These are phyloP conservation scores for Candida ortonii DNA, from an alignment of 805 yeast species.

Conservation along the genomic window DNA sequence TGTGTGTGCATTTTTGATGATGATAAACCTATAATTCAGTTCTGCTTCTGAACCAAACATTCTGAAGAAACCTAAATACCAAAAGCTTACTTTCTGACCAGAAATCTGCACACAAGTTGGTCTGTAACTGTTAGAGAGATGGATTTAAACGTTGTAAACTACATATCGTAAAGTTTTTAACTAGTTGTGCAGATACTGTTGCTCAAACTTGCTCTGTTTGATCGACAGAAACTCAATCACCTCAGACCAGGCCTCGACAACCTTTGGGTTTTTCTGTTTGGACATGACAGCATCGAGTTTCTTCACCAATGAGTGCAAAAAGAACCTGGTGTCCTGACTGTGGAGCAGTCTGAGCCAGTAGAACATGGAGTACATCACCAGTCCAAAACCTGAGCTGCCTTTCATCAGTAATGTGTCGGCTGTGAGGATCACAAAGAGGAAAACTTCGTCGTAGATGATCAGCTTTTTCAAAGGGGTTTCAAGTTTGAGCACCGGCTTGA, in stretches of 20 bases:
- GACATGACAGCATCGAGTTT: conserved; percentile 43
- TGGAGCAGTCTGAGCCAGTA: conserved; percentile 72
- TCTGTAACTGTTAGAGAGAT: background rate
- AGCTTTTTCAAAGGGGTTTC: conserved; percentile 40
- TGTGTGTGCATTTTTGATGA: conserved; percentile 40
- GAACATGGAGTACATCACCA: conserved; percentile 53
- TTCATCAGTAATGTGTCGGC: conserved; percentile 61
- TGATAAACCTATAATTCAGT: conserved; percentile 72
- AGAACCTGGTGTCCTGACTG: conserved; percentile 43
- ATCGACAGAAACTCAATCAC: conserved; percentile 40
- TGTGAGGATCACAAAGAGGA: conserved; percentile 49
- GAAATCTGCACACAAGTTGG: conserved; percentile 1
- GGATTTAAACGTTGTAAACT: background rate
- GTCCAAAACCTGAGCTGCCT: conserved; percentile 68
- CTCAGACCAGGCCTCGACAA: conserved; percentile 38
- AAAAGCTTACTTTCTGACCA: conserved; percentile 42
- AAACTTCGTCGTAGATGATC: conserved; percentile 60
- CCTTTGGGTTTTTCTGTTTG: conserved; percentile 44
- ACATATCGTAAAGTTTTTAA: conserved; percentile 2
- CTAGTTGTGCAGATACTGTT: conserved; percentile 16
- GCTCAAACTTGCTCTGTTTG: conserved; percentile 37
- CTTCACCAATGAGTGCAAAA: conserved; percentile 40
- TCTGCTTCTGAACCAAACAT: conserved; percentile 89
- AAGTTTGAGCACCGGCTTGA: conserved; percentile 39
- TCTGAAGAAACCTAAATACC: conserved; percentile 77